Conservation (phyloP, 2,329 filamentous ascomycete genomes). For the Colletotrichum tofieldiae region DNA sequence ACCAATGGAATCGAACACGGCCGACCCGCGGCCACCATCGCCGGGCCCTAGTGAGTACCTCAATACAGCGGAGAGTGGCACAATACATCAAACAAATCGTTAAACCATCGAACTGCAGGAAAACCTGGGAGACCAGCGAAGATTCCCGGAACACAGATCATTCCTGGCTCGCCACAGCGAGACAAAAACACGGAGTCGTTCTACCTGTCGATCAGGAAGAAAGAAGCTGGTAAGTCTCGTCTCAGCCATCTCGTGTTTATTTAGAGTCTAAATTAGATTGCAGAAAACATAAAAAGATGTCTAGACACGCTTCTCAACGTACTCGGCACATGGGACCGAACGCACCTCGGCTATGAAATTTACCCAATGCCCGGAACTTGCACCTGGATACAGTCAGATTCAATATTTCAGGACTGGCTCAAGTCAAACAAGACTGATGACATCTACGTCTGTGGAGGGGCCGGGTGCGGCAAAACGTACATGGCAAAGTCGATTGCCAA, state of each 20-base stretch:
- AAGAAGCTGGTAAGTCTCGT: slow-evolving; percentile 3
- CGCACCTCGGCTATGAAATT: slow-evolving; percentile 26
- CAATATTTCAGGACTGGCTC: slow-evolving; percentile 43
- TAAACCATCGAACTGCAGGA: neutral
- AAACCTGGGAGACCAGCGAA: neutral
- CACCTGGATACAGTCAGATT: slow-evolving; percentile 43
- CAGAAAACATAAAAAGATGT: neutral
- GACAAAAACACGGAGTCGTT: neutral
- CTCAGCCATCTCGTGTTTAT: too few relatives aligned
- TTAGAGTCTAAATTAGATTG: neutral
- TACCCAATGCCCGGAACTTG: slow-evolving; percentile 42
- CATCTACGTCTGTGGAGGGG: slow-evolving; percentile 39
- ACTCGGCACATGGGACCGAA: slow-evolving; percentile 28
- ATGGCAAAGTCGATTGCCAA: slow-evolving; percentile 44
- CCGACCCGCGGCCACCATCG: neutral
- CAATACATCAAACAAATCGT: too few relatives aligned
- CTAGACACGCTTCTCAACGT: slow-evolving; percentile 3
- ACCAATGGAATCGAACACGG: neutral
- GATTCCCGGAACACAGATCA: neutral
- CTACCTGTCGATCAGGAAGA: slow-evolving; percentile 19
- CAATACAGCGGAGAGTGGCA: neutral
- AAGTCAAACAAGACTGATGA: slow-evolving; percentile 33
- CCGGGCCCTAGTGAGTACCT: slow-evolving; percentile 9
- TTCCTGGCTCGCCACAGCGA: slow-evolving; percentile 3
- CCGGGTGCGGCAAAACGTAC: slow-evolving; percentile 46